These are phyloP conservation scores for Hyphopichia khmerensis DNA, from an alignment of 1,139 yeast genomes.

Conservation along the genomic window DNA sequence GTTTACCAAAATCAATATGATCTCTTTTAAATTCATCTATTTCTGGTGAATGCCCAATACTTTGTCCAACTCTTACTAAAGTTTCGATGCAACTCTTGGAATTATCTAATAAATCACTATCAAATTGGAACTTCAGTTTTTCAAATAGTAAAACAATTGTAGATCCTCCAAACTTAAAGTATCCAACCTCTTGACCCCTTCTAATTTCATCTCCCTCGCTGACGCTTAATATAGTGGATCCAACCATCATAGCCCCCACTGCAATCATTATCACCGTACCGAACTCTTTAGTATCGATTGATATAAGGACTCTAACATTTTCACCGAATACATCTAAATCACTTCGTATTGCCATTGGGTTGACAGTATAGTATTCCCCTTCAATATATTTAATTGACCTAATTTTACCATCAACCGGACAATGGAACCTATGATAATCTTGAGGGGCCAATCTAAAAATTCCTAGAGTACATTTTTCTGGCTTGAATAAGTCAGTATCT, in stretches of 20 bases:
- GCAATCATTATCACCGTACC: conserved; percentile 79
- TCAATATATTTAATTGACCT: conserved; percentile 67
- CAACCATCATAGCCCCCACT: conserved; percentile 99
- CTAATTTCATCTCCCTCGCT: conserved; percentile 54
- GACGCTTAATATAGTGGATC: conserved; percentile 78
- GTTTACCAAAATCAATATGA: conserved; percentile 44
- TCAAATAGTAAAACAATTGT: conserved; percentile 65
- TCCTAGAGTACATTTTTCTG: conserved; percentile 59
- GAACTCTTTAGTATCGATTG: conserved; percentile 69
- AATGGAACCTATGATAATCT: conserved; percentile 92
- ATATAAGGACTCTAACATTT: conserved; percentile 74
- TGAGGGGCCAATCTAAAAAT: conserved; percentile 93
- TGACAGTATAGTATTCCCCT: conserved; percentile 94
- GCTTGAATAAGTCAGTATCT: conserved; percentile 34
- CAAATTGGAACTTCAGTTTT: conserved; percentile 48
- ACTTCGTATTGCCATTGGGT: conserved; percentile 94
- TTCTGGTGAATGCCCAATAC: conserved; percentile 73
- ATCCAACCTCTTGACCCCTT: conserved; percentile 86
- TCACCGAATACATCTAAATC: conserved; percentile 91
- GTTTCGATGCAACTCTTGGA: conserved; percentile 76
- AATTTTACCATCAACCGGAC: conserved; percentile 75
- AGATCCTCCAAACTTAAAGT: conserved; percentile 94
- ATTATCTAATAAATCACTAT: conserved; percentile 69
- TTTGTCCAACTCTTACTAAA: conserved; percentile 83
- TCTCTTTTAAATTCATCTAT: conserved; percentile 50